These are phyloP conservation scores for Tylopilus felleus DNA, from an alignment of 768 basidiomycete species.

Conservation along the genomic window DNA sequence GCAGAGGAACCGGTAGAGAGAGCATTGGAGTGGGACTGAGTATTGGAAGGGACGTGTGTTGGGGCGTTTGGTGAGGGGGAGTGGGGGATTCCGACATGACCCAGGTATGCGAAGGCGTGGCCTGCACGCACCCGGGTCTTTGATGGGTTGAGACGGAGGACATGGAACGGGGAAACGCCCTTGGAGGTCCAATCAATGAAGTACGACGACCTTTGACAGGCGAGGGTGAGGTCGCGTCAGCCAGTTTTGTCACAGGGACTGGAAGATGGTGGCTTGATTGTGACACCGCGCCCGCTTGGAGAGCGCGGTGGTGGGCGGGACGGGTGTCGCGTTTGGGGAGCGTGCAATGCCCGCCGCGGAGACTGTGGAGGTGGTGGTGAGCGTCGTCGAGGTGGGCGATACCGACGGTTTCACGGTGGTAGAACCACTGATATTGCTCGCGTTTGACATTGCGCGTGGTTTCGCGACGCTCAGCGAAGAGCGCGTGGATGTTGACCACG, in stretches of 20 bases:
- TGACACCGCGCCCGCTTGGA: conserved; percentile 37
- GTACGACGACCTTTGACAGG: conserved; percentile 27
- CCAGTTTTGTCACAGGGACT: conserved; percentile 33
- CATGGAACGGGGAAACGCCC: conserved; percentile 22
- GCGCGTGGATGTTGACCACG: conserved; percentile 41
- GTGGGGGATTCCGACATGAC: conserved; percentile 43
- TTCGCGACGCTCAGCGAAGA: conserved; percentile 47
- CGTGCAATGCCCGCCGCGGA: conserved; percentile 28
- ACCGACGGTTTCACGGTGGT: conserved; percentile 44
- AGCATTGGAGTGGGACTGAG: conserved; percentile 15
- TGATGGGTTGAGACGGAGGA: conserved; percentile 18
- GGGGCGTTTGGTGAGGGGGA: conserved; percentile 25
- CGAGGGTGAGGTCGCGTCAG: conserved; percentile 26
- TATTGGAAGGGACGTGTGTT: conserved; percentile 19
- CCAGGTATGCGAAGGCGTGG: conserved; percentile 39
- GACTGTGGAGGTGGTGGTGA: conserved; percentile 23
- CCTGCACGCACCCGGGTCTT: conserved; percentile 24
- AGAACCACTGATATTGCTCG: conserved; percentile 45
- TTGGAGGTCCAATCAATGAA: conserved; percentile 29
- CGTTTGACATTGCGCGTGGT: conserved; percentile 52
- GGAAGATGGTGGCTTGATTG: conserved; percentile 37
- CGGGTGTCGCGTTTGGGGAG: conserved; percentile 52
- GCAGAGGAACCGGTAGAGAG: conserved; percentile 30
- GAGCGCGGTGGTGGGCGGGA: conserved; percentile 37
- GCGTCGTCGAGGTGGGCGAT: conserved; percentile 27